Percentiles rank a stretch among this genome's conserved stretches.
These are phyloP conservation scores for Arthrinium phaeospermum DNA, from an alignment of 2,329 filamentous ascomycete genomes.

Conservation along the genomic window DNA sequence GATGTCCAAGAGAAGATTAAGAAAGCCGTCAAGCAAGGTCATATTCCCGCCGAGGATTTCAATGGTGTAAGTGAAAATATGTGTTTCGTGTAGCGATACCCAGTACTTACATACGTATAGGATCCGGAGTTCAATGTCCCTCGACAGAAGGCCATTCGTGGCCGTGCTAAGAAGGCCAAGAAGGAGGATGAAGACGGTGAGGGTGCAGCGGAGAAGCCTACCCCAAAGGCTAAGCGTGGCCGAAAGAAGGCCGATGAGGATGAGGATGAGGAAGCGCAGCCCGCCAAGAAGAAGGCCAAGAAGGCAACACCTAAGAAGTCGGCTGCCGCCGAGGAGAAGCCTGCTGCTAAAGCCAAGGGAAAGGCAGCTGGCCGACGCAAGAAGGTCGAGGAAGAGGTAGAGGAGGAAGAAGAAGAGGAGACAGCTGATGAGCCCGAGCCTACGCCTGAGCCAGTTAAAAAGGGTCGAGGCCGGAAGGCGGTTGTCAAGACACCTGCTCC, in stretches of 20 bases:
- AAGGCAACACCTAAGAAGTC: conserved; percentile 40
- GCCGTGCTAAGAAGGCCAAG: conserved; percentile 44
- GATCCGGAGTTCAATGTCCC: conserved; percentile 76
- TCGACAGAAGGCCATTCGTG: conserved; percentile 68
- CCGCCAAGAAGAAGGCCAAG: conserved; percentile 47
- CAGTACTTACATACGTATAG: conserved; percentile 47
- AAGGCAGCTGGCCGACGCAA: conserved; percentile 33
- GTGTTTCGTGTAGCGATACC: conserved; percentile 24
- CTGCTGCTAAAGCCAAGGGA: conserved; percentile 32
- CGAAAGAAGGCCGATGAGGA: conserved; percentile 41
- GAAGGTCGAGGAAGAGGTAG: conserved; percentile 34
- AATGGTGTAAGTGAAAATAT: conserved; percentile 70
- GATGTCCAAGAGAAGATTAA: conserved; percentile 77
- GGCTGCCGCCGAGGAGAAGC: conserved; percentile 30
- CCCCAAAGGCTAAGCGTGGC: conserved; percentile 44
- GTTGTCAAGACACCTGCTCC: conserved; percentile 27
- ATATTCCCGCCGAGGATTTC: conserved; percentile 86
- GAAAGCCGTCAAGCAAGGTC: conserved; percentile 74
- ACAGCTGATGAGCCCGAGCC: conserved; percentile 33
- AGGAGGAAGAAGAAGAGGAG: conserved; percentile 36
- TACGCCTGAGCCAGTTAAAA: conserved; percentile 34
- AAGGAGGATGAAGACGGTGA: conserved; percentile 40
- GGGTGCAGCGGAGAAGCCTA: conserved; percentile 36
- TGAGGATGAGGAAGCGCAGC: conserved; percentile 36
- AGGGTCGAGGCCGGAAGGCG: conserved; percentile 31